phyloP scores from a whole-genome alignment of 2,329 filamentous ascomycete species.

The Sporothrix globosa region DNA sequence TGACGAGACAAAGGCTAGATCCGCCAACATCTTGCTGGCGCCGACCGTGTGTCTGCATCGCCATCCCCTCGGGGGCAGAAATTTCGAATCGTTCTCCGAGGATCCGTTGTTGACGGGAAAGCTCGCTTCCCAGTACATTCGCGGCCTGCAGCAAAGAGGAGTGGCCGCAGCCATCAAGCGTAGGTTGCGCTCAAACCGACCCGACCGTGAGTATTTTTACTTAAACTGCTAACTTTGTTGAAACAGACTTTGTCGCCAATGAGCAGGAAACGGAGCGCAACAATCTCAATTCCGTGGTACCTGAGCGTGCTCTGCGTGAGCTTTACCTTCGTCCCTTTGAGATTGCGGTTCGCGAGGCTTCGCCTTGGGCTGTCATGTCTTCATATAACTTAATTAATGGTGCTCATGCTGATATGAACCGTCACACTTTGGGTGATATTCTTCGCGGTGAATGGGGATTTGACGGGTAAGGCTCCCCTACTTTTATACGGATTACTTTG shows the following conservation, averaged over 20 bases:
- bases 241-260: constrained; percentile 67
- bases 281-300: constrained; percentile 65
- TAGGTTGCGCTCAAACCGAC: constrained; percentile 41
- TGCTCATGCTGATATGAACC: constrained; percentile 61
- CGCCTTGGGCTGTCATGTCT: constrained; percentile 71
- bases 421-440: constrained; percentile 58
- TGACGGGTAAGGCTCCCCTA: constrained; percentile 52
- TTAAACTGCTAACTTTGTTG: not conserved
- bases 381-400: constrained; percentile 71
- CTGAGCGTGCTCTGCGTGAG: constrained; percentile 68
- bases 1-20: constrained; percentile 71
- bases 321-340: constrained; percentile 76
- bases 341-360: constrained; percentile 69
- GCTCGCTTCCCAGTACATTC: constrained; percentile 71
- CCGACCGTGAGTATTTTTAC: not conserved
- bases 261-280: constrained; percentile 71
- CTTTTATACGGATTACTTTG: too few relatives aligned
- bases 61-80: constrained; percentile 79
- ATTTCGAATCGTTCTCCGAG: constrained; percentile 86
- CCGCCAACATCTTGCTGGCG: constrained; percentile 72
- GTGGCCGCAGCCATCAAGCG: constrained; percentile 80
- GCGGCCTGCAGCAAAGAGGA: constrained; percentile 71
- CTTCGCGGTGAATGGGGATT: constrained; percentile 65
- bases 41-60: constrained; percentile 83
- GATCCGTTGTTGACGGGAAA: constrained; percentile 77